phyloP scores from a whole-genome alignment of 2,329 filamentous ascomycete genomes.

The Pseudopyricularia cyperi region DNA sequence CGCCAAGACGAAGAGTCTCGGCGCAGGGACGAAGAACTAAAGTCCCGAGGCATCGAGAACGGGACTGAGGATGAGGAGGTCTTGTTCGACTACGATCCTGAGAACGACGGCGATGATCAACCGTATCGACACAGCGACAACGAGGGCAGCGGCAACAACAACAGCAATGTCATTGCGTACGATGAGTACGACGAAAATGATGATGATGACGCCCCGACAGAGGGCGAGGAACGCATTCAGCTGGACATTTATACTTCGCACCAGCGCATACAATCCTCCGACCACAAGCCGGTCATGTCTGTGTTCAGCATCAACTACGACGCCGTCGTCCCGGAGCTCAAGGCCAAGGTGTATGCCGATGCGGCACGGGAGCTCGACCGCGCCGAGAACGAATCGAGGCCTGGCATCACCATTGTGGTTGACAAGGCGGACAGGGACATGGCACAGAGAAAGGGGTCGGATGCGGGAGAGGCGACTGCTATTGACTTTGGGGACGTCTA shows the following conservation, averaged over 20 bases:
- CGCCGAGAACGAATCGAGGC: constrained; percentile 38
- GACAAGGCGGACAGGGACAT: constrained; percentile 36
- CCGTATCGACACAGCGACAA: constrained; percentile 5
- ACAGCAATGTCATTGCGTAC: constrained; percentile 33
- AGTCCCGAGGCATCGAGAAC: constrained; percentile 60
- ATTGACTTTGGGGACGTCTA: constrained; percentile 69
- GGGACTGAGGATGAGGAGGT: constrained; percentile 68
- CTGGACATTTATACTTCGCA: constrained; percentile 70
- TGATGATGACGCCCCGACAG: constrained; percentile 33
- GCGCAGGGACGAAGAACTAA: constrained; percentile 75
- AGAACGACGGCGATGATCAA: constrained; percentile 48
- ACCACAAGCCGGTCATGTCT: constrained; percentile 85
- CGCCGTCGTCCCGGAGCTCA: constrained; percentile 72
- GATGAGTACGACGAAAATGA: constrained; percentile 46
- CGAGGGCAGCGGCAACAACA: not conserved
- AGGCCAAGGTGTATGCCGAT: constrained; percentile 71
- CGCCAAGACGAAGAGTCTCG: constrained; percentile 53
- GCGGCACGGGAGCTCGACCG: constrained; percentile 81
- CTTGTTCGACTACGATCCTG: constrained; percentile 82
- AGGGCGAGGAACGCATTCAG: constrained; percentile 39
- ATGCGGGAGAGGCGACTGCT: constrained; percentile 20
- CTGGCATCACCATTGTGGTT: constrained; percentile 40
- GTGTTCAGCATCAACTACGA: constrained; percentile 79
- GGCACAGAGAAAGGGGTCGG: not conserved
- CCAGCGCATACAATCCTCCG: constrained; percentile 80